Evolutionary conservation across 1,284 basidiomycete genomes (phyloP), one percentile per base, ranked within the genome.

Genomic region (Exobasidium cylindrosporum): DNA sequence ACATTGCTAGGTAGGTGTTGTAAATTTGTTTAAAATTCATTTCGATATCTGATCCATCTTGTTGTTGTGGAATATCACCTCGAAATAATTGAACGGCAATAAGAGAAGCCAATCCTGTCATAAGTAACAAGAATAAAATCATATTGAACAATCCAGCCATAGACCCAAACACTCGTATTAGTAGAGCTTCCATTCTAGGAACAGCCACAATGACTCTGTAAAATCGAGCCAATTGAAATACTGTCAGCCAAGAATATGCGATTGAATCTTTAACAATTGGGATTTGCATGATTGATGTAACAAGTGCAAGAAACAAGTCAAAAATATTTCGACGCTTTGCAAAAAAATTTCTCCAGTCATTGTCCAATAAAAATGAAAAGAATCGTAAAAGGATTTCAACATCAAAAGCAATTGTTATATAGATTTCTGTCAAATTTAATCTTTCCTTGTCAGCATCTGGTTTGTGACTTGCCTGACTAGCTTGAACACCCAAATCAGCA

Each of bases 91-190:
- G 89, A 17, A 89, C 84, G 17, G 86, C 87, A 60, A 94, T 85
- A 28, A 98, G 83, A 0, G 93, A 90, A 0, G 88, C 88, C 43
- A 97, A 84, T 69, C 89, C 89, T 79, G 93, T 96, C 82, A 94
- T 88, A 63, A 96, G 82, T 63, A 97, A 82, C 28, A 98, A 84
- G 83, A 98, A 97, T 43, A 95, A 81, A 14, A 91, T 87, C 92
- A 97, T 97, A 84, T 97, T 97, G 31, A 86, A 84, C 35, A 98
- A 83, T 82, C 92, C 93, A 65, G 88, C 88, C 83, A 97, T 87
- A 79, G 92, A 94, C 28, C 94, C 93, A 69, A 97, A 92, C 0
- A 97, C 89, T 1, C 89, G 88, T 5, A 70, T 50, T 13, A 78
- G 61, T 58, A 79, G 58, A 7, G 70, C 67, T 24, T 72, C 67